These are phyloP conservation scores for Cucurbitaria berberidis DNA, from an alignment of 2,329 filamentous ascomycete genomes.

Conservation along the genomic window DNA sequence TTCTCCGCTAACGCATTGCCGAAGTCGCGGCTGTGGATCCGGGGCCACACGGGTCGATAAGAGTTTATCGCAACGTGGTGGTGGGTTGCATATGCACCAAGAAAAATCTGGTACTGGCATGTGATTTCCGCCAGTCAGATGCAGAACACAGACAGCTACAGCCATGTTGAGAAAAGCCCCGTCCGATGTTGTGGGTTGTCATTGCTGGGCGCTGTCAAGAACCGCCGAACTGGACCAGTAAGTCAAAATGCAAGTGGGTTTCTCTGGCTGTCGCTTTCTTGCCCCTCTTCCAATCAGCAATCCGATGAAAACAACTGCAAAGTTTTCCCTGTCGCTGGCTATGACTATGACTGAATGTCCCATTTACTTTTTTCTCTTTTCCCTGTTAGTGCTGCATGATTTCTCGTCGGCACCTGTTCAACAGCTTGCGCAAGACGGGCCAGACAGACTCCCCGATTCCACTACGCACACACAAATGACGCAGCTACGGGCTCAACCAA, in stretches of 20 bases:
- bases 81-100: conserved; percentile 22
- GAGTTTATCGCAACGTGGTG: conserved; percentile 33
- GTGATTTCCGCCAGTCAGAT: conserved; percentile 18
- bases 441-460: too few relatives aligned
- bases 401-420: neutral
- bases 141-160: conserved; percentile 5
- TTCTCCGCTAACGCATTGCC: conserved; percentile 27
- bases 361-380: conserved; percentile 3
- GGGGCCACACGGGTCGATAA: conserved; percentile 28
- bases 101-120: conserved; percentile 26
- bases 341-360: too few relatives aligned
- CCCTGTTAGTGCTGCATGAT: neutral
- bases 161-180: conserved; percentile 15
- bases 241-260: neutral
- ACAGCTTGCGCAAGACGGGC: neutral
- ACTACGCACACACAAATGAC: neutral
- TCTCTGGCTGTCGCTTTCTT: neutral
- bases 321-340: neutral
- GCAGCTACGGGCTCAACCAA: neutral
- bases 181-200: conserved; percentile 26
- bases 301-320: neutral
- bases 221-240: neutral
- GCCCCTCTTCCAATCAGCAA: conserved; percentile 1
- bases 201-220: conserved; percentile 18
- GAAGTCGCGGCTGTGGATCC: conserved; percentile 30